phyloP scores from a whole-genome alignment of 2,329 filamentous ascomycete genomes.

The Arthrinium phaeospermum region DNA sequence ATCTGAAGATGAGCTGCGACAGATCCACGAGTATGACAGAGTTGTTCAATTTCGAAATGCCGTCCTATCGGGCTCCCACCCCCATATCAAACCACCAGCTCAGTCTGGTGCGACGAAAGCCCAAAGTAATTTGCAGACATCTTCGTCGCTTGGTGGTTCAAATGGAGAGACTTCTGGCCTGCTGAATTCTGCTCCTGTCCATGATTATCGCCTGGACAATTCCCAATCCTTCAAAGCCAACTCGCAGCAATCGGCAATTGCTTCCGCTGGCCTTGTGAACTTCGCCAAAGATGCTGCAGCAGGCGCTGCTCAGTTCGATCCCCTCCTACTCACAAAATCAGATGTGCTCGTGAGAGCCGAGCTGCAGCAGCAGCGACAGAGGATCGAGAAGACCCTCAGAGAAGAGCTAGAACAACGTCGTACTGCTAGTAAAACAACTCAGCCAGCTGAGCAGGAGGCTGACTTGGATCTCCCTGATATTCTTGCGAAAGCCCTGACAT shows the following conservation, averaged over 20 bases:
- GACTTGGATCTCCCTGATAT: slow-evolving; percentile 77
- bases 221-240: slow-evolving; percentile 44
- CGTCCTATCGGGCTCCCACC: slow-evolving; percentile 78
- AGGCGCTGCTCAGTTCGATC: slow-evolving; percentile 73
- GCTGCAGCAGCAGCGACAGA: slow-evolving; percentile 77
- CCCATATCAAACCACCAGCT: slow-evolving; percentile 61
- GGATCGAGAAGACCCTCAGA: slow-evolving; percentile 77
- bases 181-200: slow-evolving; percentile 32
- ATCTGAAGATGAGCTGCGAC: slow-evolving; percentile 51
- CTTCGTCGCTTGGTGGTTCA: slow-evolving; percentile 1
- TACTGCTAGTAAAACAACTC: slow-evolving; percentile 48
- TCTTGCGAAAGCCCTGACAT: slow-evolving; percentile 70
- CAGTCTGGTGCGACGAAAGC: slow-evolving; percentile 34
- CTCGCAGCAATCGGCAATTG: slow-evolving; percentile 41
- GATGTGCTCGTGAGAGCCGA: slow-evolving; percentile 84
- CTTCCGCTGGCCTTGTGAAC: slow-evolving; percentile 39
- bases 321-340: slow-evolving; percentile 85
- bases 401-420: slow-evolving; percentile 75
- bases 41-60: slow-evolving; percentile 82
- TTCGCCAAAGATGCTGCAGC: slow-evolving; percentile 50
- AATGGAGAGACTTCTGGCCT: slow-evolving; percentile 22
- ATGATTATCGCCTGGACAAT: slow-evolving; percentile 38
- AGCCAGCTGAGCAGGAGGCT: slow-evolving; percentile 57
- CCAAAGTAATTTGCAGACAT: slow-evolving; percentile 23
- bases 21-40: slow-evolving; percentile 75